Base-by-base conservation (phyloP, 768 basidiomycete genomes). In the Pleurotus cornucopiae region DNA sequence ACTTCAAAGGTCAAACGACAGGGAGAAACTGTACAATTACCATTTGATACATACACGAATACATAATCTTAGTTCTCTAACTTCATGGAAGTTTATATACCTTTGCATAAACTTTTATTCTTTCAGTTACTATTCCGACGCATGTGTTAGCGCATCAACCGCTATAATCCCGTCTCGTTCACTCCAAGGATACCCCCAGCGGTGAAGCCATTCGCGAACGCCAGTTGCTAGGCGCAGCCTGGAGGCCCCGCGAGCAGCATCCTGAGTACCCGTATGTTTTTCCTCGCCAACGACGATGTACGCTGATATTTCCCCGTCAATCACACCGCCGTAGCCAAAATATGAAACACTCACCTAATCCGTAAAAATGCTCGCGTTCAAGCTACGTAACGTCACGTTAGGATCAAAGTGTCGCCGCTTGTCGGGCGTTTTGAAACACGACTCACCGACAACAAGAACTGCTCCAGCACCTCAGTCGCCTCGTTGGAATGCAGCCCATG, bases 161-260 rank as follows among this genome's bases (percentile, higher is more conserved):
- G 90, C 94, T 54, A 97, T 82, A 49, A 93, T 84, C 2, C 95
- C 95, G 64, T 91, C 91, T 6, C 87, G 83, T 68, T 97, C 95
- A 69, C 81, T 89, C 95, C 94, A 97, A 14, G 95, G 91, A 73
- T 95, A 98, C 56, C 91, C 91, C 92, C 93, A 98, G 55, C 89
- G 83, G 63, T 94, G 90, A 46, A 98, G 71, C 88, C 89, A 96
- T 64, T 94, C 91, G 58, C 91, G 86, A 43, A 97, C 87, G 7
- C 90, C 91, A 1, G 90, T 82, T 11, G 91, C 90, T 5, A 98
- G 78, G 9, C 95, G 86, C 20, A 84, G 81, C 52, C 91, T 85
- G 6, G 91, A 91, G 2, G 91, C 84, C 23, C 93, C 93, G 39
- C 94, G 81, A 11, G 76, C 82, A 3, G 81, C 73, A 64, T 95